These are phyloP conservation scores for Cardiospermum halicacabum DNA, from an alignment of 345 rosid genomes.

Conservation along the genomic window DNA sequence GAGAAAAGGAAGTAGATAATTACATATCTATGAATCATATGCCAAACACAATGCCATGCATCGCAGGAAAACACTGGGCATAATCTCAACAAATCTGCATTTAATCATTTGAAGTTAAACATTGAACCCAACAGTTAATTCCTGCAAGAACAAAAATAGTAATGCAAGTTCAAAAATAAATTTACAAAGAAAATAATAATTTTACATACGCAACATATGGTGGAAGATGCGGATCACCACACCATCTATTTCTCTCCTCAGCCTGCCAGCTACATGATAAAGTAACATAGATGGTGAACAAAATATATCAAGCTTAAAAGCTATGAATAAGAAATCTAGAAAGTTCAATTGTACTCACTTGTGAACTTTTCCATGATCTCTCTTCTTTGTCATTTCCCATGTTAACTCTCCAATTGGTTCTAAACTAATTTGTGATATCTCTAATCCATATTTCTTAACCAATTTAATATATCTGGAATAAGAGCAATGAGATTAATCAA, in stretches of 20 bases:
- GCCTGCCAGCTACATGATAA: slow-evolving; percentile 39
- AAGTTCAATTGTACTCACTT: too few relatives aligned
- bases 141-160: background rate
- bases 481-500: background rate
- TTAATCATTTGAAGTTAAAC: background rate
- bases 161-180: slow-evolving; percentile 3
- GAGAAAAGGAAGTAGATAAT: background rate
- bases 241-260: slow-evolving; percentile 85
- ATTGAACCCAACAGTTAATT: background rate
- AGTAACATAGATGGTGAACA: background rate
- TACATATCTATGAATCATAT: slow-evolving; percentile 82
- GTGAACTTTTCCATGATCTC: too few relatives aligned
- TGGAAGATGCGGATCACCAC: slow-evolving; percentile 67
- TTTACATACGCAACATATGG: slow-evolving; percentile 93
- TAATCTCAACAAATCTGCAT: slow-evolving; percentile 90
- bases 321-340: background rate
- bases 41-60: slow-evolving; percentile 97
- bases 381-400: too few relatives aligned
- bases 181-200: background rate
- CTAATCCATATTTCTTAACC: slow-evolving; percentile 76
- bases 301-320: background rate
- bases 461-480: slow-evolving; percentile 63
- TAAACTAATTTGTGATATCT: slow-evolving; percentile 95
- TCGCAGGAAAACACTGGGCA: slow-evolving; percentile 88
- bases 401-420: slow-evolving; percentile 69